Percentiles rank a stretch among this genome's conserved stretches.
phyloP scores from a whole-genome alignment of 768 basidiomycete species.

The Mycena kentingensis region DNA sequence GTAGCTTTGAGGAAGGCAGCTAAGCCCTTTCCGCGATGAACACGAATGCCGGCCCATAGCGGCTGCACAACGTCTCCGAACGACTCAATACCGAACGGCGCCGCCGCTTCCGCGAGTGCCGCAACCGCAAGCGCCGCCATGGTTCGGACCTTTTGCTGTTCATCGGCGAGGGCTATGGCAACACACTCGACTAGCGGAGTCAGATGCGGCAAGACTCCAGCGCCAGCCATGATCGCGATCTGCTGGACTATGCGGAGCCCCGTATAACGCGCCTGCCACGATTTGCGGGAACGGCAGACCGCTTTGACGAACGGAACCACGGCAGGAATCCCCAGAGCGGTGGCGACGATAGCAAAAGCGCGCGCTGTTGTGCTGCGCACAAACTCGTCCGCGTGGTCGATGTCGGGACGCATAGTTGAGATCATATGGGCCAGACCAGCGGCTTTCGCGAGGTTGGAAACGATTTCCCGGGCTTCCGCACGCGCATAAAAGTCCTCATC shows the following conservation, averaged over 20 bases:
- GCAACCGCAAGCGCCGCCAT: conserved; percentile 92
- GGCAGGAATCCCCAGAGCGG: conserved; percentile 95
- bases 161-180: conserved; percentile 86
- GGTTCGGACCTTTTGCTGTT: conserved; percentile 93
- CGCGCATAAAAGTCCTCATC: conserved; percentile 97
- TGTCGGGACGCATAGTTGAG: conserved; percentile 99
- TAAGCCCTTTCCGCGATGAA: conserved; percentile 91
- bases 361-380: conserved; percentile 98
- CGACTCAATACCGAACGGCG: conserved; percentile 98
- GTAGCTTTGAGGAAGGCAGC: conserved; percentile 97
- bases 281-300: conserved; percentile 97
- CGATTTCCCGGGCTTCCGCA: conserved; percentile 98
- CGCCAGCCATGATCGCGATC: conserved; percentile 99
- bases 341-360: conserved; percentile 97
- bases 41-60: conserved; percentile 88
- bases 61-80: conserved; percentile 96
- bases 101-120: conserved; percentile 94
- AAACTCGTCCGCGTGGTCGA: conserved; percentile 98
- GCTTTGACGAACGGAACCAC: conserved; percentile 97
- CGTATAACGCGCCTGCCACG: conserved; percentile 98
- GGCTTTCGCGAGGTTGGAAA: conserved; percentile 96
- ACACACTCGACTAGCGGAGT: conserved; percentile 95
- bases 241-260: conserved; percentile 99
- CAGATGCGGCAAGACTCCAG: conserved; percentile 94
- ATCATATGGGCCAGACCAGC: conserved; percentile 99